Percentiles rank a stretch among this genome's conserved stretches.
Conservation (phyloP, 2,329 filamentous ascomycete genomes). For the Sporothrix humicola region DNA sequence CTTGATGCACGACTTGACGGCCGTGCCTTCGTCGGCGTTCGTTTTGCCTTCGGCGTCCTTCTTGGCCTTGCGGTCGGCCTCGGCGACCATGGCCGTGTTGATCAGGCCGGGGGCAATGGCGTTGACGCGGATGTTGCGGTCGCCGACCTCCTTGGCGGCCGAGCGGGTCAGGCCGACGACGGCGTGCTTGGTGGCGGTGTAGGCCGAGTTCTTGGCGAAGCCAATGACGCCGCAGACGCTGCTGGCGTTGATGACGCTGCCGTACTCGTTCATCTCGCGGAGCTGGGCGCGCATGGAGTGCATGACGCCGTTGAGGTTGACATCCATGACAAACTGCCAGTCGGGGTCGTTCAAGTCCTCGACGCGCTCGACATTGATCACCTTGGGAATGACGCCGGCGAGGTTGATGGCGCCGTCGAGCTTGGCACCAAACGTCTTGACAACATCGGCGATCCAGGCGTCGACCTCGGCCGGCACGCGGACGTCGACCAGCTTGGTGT, state of each 20-base stretch:
- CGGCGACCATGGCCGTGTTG: slow-evolving; percentile 11
- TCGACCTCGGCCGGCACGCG: slow-evolving; percentile 50
- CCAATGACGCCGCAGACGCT: slow-evolving; percentile 11
- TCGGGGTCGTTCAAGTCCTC: slow-evolving; percentile 1
- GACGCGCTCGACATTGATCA: slow-evolving; percentile 16
- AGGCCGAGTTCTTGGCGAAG: background rate
- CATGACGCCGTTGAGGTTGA: slow-evolving; percentile 19
- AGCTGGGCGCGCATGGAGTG: slow-evolving; percentile 2
- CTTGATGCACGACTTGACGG: background rate
- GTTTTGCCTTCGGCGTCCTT: background rate
- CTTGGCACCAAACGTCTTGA: slow-evolving; percentile 54
- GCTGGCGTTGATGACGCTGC: slow-evolving; percentile 8
- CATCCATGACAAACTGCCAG: slow-evolving; percentile 20
- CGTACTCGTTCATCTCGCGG: slow-evolving; percentile 4
- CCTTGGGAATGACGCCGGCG: slow-evolving; percentile 56
- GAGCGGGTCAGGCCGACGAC: slow-evolving; percentile 7
- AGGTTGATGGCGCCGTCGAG: slow-evolving; percentile 62
- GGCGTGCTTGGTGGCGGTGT: slow-evolving; percentile 10
- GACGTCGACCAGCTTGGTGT: slow-evolving; percentile 15
- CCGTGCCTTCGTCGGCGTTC: background rate
- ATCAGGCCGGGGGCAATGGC: slow-evolving; percentile 3
- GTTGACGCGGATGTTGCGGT: slow-evolving; percentile 10
- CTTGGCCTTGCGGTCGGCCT: background rate
- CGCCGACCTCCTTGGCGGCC: slow-evolving; percentile 5
- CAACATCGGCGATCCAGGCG: slow-evolving; percentile 53